These are phyloP conservation scores for Talaromyces liani DNA, from an alignment of 495 filamentous ascomycete species.

Conservation along the genomic window DNA sequence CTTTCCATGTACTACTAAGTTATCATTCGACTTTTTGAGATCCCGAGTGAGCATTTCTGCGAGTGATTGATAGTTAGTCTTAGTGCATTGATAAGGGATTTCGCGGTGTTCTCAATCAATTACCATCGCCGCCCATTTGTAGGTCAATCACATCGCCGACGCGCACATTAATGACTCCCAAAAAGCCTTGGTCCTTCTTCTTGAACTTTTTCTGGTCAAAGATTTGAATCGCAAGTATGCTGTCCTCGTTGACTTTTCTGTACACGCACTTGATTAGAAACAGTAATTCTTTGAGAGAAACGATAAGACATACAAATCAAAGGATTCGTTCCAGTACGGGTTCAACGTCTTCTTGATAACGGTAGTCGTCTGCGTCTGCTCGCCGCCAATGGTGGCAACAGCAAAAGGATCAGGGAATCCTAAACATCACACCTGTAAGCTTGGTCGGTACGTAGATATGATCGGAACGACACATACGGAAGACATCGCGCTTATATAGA, in stretches of 20 bases:
- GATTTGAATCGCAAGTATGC: conserved; percentile 94
- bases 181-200: conserved; percentile 99
- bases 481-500: conserved; percentile 97
- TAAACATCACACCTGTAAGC: conserved; percentile 25
- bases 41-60: conserved; percentile 96
- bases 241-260: conserved; percentile 84
- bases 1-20: conserved; percentile 94
- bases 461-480: conserved; percentile 51
- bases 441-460: background rate
- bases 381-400: conserved; percentile 90
- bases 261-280: background rate
- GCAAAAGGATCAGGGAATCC: conserved; percentile 97
- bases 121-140: conserved; percentile 85
- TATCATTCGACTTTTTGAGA: conserved; percentile 96
- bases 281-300: background rate
- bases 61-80: background rate
- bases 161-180: conserved; percentile 94
- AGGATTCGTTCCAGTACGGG: conserved; percentile 98
- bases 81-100: conserved; percentile 3
- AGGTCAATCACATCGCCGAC: conserved; percentile 91
- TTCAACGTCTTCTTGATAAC: conserved; percentile 97
- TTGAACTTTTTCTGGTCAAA: conserved; percentile 99
- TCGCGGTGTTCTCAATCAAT: background rate
- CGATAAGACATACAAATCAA: conserved; percentile 71
- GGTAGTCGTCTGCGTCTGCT: conserved; percentile 91